phyloP scores from a whole-genome alignment of 2,329 filamentous ascomycete species.

The Claviceps sp. region DNA sequence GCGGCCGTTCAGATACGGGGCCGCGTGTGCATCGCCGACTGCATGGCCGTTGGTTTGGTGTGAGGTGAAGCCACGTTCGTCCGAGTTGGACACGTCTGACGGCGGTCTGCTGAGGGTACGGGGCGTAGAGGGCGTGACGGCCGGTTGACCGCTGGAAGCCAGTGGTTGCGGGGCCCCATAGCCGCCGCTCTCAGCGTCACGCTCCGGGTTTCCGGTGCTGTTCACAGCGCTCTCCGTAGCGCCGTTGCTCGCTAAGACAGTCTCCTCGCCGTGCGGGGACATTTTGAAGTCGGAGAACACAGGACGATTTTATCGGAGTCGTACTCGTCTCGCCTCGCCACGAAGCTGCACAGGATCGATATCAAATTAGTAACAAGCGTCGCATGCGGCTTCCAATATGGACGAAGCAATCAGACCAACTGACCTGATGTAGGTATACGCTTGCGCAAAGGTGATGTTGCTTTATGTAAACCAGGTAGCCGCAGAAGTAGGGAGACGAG shows the following conservation, averaged over 20 bases:
- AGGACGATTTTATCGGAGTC: background rate
- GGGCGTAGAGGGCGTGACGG: slow-evolving; percentile 3
- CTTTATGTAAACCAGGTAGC: too few relatives aligned
- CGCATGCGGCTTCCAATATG: background rate
- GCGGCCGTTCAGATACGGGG: slow-evolving; percentile 9
- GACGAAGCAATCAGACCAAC: background rate
- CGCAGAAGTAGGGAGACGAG: too few relatives aligned
- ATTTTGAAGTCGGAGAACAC: slow-evolving; percentile 9
- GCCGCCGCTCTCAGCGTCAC: background rate
- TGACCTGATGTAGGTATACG: background rate
- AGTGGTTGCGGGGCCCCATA: slow-evolving; percentile 3
- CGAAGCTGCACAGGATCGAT: background rate
- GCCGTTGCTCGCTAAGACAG: slow-evolving; percentile 16
- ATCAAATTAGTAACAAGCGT: background rate
- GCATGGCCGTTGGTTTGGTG: background rate
- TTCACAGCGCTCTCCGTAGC: slow-evolving; percentile 7
- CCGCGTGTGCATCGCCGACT: slow-evolving; percentile 1
- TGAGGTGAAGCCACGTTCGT: slow-evolving; percentile 6
- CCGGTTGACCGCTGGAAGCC: background rate
- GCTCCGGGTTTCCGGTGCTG: slow-evolving; percentile 3
- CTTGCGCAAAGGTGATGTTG: too few relatives aligned
- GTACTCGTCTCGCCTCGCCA: background rate
- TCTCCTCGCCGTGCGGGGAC: slow-evolving; percentile 22
- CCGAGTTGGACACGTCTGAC: slow-evolving; percentile 6
- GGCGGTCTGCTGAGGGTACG: slow-evolving; percentile 4